Evolutionary conservation across 2,329 filamentous ascomycete species (phyloP), one percentile per base, ranked within the genome.

Genomic region (Fusarium lateritium): DNA sequence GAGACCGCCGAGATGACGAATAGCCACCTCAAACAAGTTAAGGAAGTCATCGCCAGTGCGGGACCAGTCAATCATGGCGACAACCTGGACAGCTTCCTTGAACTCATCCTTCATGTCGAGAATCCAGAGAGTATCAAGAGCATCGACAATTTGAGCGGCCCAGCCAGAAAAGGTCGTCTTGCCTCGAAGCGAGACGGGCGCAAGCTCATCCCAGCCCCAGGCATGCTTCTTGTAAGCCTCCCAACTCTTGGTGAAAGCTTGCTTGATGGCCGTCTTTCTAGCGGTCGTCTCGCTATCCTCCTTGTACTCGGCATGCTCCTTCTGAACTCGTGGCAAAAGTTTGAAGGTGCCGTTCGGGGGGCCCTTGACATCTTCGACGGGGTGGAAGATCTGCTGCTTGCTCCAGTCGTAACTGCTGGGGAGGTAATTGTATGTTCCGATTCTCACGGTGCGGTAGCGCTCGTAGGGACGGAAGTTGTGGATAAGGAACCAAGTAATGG

Each of bases 11-110:
- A 88, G 78, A 67, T 86, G 84, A 28, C 85, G 81, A 67, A 88
- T 87, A 28, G 85, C 90, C 9, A 88, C 89, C 75, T 91, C 89
- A 66, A 91, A 91, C n/a, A 87, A 69, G 54, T 84, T 89, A 70
- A 90, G 84, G 19, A 81, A 79, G 3, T 77, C 72, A 33, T 79
- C 76, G 5, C 74, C 77, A 5, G 84, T 84, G 9, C 82, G 84
- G 17, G 81, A 79, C 78, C 88, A 90, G 75, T 90, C 85, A 65
- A 90, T 87, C 31, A 80, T 76, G 40, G 81, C 82, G n/a, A 84
- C 79, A 43, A 78, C 70, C 54, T 74, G 67, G 26, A 89, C 82
- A 5, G 88, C 87, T 53, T 81, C 75, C 45, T 79, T 75, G 67
- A 90, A 89, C 56, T 90, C 88, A 13, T 84, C 79, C 45, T 84